phyloP scores from a whole-genome alignment of 495 filamentous ascomycete genomes.

The Schizothecium vesticola region DNA sequence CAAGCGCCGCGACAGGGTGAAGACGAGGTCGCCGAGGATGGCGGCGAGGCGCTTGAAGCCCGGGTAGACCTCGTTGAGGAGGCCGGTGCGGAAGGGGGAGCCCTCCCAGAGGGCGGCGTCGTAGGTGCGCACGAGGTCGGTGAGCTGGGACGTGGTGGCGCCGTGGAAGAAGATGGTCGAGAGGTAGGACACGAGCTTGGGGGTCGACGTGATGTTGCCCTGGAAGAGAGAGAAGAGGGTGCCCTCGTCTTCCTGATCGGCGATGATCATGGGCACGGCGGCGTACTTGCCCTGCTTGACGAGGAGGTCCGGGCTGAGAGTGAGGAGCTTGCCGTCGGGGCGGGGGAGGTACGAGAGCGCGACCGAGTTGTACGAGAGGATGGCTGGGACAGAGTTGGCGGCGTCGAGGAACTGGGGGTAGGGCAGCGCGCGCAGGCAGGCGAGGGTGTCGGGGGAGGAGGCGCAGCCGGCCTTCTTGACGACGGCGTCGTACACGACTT shows the following conservation, averaged over 20 bases:
- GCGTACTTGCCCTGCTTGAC: constrained; percentile 47
- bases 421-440: constrained; percentile 55
- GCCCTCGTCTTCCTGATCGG: constrained; percentile 56
- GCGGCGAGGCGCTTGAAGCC: constrained; percentile 72
- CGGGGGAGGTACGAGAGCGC: constrained; percentile 61
- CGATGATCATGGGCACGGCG: constrained; percentile 54
- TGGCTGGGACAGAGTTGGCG: constrained; percentile 59
- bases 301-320: constrained; percentile 51
- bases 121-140: constrained; percentile 53
- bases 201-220: constrained; percentile 54
- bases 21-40: constrained; percentile 65
- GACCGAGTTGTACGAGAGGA: constrained; percentile 58
- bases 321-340: constrained; percentile 54
- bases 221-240: constrained; percentile 59
- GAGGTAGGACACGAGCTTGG: constrained; percentile 56
- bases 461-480: constrained; percentile 56
- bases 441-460: constrained; percentile 49
- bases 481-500: constrained; percentile 59
- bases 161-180: constrained; percentile 49
- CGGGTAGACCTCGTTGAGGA: constrained; percentile 61
- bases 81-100: constrained; percentile 60
- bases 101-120: constrained; percentile 45
- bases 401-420: constrained; percentile 59
- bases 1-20: constrained; percentile 57
- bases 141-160: constrained; percentile 41